Evolutionary conservation across 352 stramenopile genomes (phyloP).

Genomic region (Globisporangium echinulatum): DNA sequence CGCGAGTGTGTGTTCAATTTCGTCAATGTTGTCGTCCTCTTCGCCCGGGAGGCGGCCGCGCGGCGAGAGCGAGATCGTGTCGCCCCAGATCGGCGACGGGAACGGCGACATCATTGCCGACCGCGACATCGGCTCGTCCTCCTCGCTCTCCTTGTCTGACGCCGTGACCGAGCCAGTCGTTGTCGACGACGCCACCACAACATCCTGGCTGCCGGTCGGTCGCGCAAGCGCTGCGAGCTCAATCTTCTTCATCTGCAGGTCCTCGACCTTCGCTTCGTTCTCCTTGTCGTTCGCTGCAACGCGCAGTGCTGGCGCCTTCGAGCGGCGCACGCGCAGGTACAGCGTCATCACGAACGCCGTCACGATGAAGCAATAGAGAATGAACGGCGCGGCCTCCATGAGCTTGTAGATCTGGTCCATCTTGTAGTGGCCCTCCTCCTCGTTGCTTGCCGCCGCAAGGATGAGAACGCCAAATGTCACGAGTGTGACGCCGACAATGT

Average conservation of each 20-base stretch:
- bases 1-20: constrained; percentile 34
- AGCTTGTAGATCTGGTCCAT: constrained; percentile 84
- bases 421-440: constrained; percentile 72
- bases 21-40: constrained; percentile 48
- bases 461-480: constrained; percentile 78
- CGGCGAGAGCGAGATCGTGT: constrained; percentile 40
- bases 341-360: constrained; percentile 81
- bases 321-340: constrained; percentile 74
- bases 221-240: constrained; percentile 24
- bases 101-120: constrained; percentile 79
- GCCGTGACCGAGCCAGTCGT: neutral
- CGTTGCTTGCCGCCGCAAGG: constrained; percentile 61
- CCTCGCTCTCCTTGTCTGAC: constrained; percentile 7
- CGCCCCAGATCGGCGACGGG: constrained; percentile 56
- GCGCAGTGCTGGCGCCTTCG: constrained; percentile 70
- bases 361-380: constrained; percentile 76
- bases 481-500: constrained; percentile 66
- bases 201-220: constrained; percentile 16
- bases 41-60: constrained; percentile 32
- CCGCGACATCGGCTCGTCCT: constrained; percentile 25
- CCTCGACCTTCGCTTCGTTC: constrained; percentile 28
- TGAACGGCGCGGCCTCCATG: constrained; percentile 74
- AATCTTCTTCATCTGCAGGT: constrained; percentile 51
- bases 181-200: neutral
- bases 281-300: constrained; percentile 52